Base-by-base conservation (phyloP, 805 yeast species). In the Pichia pseudocactophila region DNA sequence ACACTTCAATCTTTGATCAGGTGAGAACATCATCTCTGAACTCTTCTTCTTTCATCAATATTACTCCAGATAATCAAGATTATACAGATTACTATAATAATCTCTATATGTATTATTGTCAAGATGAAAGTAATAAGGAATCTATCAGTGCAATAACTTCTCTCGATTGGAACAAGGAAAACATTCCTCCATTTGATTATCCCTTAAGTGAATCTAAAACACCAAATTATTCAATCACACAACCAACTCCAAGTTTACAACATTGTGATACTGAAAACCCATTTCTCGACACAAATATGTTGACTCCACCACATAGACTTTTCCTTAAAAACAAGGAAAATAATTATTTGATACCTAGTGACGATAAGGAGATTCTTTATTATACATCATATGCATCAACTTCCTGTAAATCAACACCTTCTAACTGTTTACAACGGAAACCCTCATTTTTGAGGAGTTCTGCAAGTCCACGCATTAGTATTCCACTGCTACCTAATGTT, bases 121-220 rank as follows among this genome's bases (percentile, higher is more conserved):
- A 19, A n/a, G 25, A 28, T 28, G 31, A 28, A 12, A 28, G 31
- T 13, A 28, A 28, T 22, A 31, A 15, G 17, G 38, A 34, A 11
- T 17, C 34, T 3, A 38, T 34, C 7, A 40, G 43, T 27, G 8
- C 16, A 5, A 34, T 32, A 22, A 34, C 37, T 7, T 42, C 45
- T 11, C 16, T 36, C 18, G 18, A 30, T 11, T 40, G 41, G 25
- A 34, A 37, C n/a, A 44, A 44, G n/a, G 39, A 44, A 20, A 40
- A 36, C 30, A 32, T 36, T 2, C 7, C 34, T 16, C 43, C 39
- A 11, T 4, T 13, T n/a, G 13, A 30, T 26, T 38, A 38, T 37
- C 16, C 12, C 9, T 26, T 42, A 10, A 27, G 35, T 18, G 16
- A 15, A 12, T 43, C 46, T 2, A 19, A 32, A n/a, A 34, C 34